Evolutionary conservation across 2,329 filamentous ascomycete species (phyloP), one percentile per base, ranked within the genome.

Genomic region (Aspergillus sp.): DNA sequence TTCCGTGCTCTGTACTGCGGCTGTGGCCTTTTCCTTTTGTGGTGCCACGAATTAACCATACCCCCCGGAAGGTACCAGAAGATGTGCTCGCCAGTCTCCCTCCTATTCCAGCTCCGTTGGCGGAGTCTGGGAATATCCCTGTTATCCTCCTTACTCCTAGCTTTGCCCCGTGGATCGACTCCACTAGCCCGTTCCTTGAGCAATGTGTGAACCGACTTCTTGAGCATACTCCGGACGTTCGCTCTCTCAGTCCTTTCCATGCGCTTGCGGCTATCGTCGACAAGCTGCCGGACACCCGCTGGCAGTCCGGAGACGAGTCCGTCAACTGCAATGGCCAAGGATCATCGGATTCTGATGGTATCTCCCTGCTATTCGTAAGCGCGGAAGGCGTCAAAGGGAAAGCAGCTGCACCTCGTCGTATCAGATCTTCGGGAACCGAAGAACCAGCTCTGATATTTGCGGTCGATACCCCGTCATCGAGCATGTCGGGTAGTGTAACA

Each of bases 191-290:
- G 5, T 67, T 69, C 35, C 55, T 69, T 4, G 53, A 56, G 30
- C 51, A 60, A 44, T 60, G 61, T 26, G 51, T 68, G 30, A 56
- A 55, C 40, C 55, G 53, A 32, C 43, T 67, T 6, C 61, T 63
- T 47, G 42, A 40, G 7, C 43, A 52, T 12, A 35, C 54, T 7
- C 19, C 47, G 1, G 48, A 44, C 2, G 29, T 32, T 3, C 50
- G 46, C n/a, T 38, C 48, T 7, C 26, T 44, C 9, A 9, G 32
- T 3, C 43, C 56, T 7, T 33, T 60, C 9, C 55, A 67, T 42
- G 57, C 63, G 4, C 51, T 69, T 42, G 59, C 59, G 19, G 66
- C 66, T 10, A 57, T 71, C 7, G 53, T 71, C 28, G 68, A 71
- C 46, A 61, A 59, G 48, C 50, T 71, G 27, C 63, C 67, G 7